Evolutionary conservation across 2,329 filamentous ascomycete genomes (phyloP).

Genomic region (Scedosporium minutisporum): DNA sequence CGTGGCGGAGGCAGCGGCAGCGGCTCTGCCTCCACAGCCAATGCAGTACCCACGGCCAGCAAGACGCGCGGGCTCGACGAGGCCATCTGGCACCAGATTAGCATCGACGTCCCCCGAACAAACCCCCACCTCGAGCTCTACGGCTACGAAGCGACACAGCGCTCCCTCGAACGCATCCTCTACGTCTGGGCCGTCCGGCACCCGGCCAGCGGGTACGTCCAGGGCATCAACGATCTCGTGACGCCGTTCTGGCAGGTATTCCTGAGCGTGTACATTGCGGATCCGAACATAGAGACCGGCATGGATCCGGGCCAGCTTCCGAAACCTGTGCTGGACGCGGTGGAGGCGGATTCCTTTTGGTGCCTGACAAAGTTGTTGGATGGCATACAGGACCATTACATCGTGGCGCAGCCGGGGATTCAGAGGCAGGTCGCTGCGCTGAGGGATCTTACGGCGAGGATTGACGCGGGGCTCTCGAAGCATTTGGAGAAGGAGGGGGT

Average conservation of each 20-base stretch:
- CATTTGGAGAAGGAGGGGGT: slow-evolving; percentile 86
- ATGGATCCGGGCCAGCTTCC: slow-evolving; percentile 97
- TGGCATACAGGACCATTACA: slow-evolving; percentile 98
- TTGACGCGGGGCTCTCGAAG: slow-evolving; percentile 73
- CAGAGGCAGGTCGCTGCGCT: slow-evolving; percentile 85
- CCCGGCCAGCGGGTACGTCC: slow-evolving; percentile 93
- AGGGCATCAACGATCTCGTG: slow-evolving; percentile 96
- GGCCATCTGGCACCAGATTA: slow-evolving; percentile 99
- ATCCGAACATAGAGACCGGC: slow-evolving; percentile 79
- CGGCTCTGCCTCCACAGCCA: slow-evolving; percentile 10
- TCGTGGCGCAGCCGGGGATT: slow-evolving; percentile 93
- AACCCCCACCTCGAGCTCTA: slow-evolving; percentile 95
- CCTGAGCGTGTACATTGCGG: slow-evolving; percentile 87
- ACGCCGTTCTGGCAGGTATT: slow-evolving; percentile 99
- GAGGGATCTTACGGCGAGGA: slow-evolving; percentile 81
- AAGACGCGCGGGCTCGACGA: slow-evolving; percentile 70
- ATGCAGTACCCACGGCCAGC: slow-evolving; percentile 21
- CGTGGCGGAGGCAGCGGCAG: slow-evolving; percentile 40
- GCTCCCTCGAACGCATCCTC: slow-evolving; percentile 85
- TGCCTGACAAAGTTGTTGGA: slow-evolving; percentile 96
- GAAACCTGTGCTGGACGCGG: slow-evolving; percentile 81
- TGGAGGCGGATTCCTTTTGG: slow-evolving; percentile 98
- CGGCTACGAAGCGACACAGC: slow-evolving; percentile 89
- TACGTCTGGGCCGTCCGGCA: slow-evolving; percentile 98
- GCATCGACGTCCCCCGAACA: slow-evolving; percentile 92